Conservation (phyloP, 169 alveolate genomes). For the Plasmodium cynomolgi region DNA sequence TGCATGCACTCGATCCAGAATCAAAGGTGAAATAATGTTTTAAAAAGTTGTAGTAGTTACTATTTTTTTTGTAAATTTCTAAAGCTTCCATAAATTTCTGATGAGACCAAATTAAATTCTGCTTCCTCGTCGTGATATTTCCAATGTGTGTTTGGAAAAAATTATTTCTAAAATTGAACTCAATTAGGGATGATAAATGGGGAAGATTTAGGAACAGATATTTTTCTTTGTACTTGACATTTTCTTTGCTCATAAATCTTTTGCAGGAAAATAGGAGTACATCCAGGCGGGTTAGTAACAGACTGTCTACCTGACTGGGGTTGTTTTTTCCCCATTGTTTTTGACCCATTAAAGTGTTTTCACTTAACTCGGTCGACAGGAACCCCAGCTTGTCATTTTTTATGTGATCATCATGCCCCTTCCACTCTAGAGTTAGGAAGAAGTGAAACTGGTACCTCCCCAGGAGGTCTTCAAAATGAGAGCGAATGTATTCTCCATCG, state of each 20-base stretch:
- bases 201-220: slow-evolving; percentile 11
- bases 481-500: neutral
- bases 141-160: slow-evolving; percentile 22
- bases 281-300: slow-evolving; percentile 12
- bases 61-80: slow-evolving; percentile 63
- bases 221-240: slow-evolving; percentile 47
- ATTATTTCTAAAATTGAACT: slow-evolving; percentile 33
- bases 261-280: slow-evolving; percentile 29
- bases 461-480: slow-evolving; percentile 39
- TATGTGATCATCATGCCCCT: neutral
- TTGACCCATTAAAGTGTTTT: neutral
- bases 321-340: neutral
- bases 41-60: slow-evolving; percentile 43
- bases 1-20: neutral
- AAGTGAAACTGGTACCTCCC: slow-evolving; percentile 17
- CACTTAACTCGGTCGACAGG: neutral
- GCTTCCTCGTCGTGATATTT: slow-evolving; percentile 35
- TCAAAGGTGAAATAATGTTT: slow-evolving; percentile 38
- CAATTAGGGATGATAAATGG: slow-evolving; percentile 30
- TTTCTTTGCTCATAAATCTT: slow-evolving; percentile 27
- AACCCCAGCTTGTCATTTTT: slow-evolving; percentile 32
- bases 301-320: neutral
- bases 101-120: slow-evolving; percentile 64
- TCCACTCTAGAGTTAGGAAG: slow-evolving; percentile 36
- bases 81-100: slow-evolving; percentile 65